Conservation (phyloP, 495 filamentous ascomycete genomes). For the Bombardia bombarda region DNA sequence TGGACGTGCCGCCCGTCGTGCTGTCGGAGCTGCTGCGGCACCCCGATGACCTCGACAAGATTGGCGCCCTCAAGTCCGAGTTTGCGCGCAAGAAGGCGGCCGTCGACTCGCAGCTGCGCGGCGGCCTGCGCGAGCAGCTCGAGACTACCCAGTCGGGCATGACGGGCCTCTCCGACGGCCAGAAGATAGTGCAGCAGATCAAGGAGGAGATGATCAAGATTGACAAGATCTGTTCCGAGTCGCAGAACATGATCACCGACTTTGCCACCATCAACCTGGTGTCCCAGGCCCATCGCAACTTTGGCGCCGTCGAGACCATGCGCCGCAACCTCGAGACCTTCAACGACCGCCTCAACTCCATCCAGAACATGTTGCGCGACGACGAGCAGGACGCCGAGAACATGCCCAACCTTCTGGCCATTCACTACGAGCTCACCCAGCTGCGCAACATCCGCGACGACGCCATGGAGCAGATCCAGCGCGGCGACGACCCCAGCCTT, state of each 20-base stretch:
- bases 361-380: constrained; percentile 66
- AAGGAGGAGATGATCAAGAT: constrained; percentile 98
- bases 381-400: constrained; percentile 80
- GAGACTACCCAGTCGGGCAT: constrained; percentile 90
- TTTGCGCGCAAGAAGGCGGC: constrained; percentile 90
- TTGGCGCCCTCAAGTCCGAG: constrained; percentile 79
- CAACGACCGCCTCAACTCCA: constrained; percentile 59
- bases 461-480: constrained; percentile 87
- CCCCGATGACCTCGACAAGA: constrained; percentile 91
- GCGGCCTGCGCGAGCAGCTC: constrained; percentile 80
- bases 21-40: constrained; percentile 66
- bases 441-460: constrained; percentile 90
- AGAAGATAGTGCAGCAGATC: constrained; percentile 77
- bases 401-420: constrained; percentile 81
- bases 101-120: constrained; percentile 80
- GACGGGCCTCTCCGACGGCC: constrained; percentile 73
- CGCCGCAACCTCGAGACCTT: constrained; percentile 81
- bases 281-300: constrained; percentile 89
- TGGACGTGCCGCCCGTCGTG: constrained; percentile 54
- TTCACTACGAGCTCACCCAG: constrained; percentile 86
- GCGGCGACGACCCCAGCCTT: constrained; percentile 61
- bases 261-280: constrained; percentile 95
- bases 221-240: constrained; percentile 92
- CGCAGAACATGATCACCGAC: constrained; percentile 91
- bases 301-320: constrained; percentile 86